Conservation (phyloP, 2,329 filamentous ascomycete species). For the Nemania sp. region DNA sequence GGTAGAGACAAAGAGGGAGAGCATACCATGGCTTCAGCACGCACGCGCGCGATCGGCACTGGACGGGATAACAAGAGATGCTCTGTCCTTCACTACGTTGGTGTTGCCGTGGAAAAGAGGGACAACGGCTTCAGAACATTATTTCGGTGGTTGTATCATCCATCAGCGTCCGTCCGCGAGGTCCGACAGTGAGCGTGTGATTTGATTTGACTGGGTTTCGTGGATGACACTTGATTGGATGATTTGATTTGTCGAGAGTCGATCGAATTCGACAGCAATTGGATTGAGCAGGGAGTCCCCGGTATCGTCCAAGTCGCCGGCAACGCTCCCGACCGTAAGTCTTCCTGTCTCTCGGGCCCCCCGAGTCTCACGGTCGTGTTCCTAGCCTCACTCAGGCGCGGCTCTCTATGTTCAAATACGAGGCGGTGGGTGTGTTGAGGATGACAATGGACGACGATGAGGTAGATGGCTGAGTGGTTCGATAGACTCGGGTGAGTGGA, state of each 20-base stretch:
- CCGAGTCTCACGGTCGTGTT: too few species aligned
- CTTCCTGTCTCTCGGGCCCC: too few species aligned
- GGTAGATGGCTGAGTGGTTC: background rate
- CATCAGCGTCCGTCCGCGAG: background rate
- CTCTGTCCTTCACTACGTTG: constrained; percentile 2
- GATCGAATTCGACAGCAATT: background rate
- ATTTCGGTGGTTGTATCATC: constrained; percentile 11
- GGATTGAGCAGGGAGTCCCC: background rate
- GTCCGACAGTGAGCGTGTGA: background rate
- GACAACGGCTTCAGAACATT: constrained; percentile 12
- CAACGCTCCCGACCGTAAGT: too few species aligned
- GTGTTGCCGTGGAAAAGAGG: constrained; percentile 9
- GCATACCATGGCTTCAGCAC: constrained; percentile 23
- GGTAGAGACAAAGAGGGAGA: too few species aligned
- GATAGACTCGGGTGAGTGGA: background rate
- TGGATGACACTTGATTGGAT: background rate
- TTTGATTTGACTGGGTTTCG: background rate
- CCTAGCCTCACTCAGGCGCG: too few species aligned
- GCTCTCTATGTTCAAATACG: too few species aligned
- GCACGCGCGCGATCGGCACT: background rate
- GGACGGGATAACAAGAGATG: constrained; percentile 1
- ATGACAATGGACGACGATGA: background rate
- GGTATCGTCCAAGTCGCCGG: too few species aligned
- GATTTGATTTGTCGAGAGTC: background rate
- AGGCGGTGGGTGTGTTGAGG: too few species aligned